Conservation (phyloP, 306 rosid species). For the Inga oerstediana region DNA sequence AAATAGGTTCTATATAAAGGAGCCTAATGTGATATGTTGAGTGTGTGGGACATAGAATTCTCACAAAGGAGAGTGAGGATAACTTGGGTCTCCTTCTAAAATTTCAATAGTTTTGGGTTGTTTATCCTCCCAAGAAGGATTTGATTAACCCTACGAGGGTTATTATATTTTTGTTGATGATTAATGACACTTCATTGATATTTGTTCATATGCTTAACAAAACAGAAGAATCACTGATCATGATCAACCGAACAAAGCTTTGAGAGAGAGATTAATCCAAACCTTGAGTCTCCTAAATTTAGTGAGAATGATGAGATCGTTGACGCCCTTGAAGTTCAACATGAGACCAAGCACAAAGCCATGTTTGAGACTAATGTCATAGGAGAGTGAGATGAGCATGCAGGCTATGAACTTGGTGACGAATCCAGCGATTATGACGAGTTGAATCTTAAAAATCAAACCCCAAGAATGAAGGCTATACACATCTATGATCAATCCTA, state of each 20-base stretch:
- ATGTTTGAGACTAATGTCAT: constrained; percentile 38
- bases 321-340: constrained; percentile 46
- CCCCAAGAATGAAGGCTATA: background rate
- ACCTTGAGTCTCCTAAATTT: background rate
- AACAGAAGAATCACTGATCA: background rate
- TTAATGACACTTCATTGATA: no score
- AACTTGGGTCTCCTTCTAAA: no score
- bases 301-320: constrained; percentile 34
- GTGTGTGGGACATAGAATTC: no score
- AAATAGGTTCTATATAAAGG: no score
- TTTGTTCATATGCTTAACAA: no score
- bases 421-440: constrained; percentile 20
- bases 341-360: constrained; percentile 50
- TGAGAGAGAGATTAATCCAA: background rate
- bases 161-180: no score
- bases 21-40: no score
- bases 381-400: constrained; percentile 23
- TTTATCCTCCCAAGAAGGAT: no score
- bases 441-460: background rate
- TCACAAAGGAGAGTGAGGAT: no score
- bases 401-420: constrained; percentile 29
- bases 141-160: no score
- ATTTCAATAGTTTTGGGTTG: no score
- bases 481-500: background rate
- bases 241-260: no score